These are phyloP conservation scores for Rehmannia glutinosa DNA, from an alignment of 257 asterid genomes.

Conservation along the genomic window DNA sequence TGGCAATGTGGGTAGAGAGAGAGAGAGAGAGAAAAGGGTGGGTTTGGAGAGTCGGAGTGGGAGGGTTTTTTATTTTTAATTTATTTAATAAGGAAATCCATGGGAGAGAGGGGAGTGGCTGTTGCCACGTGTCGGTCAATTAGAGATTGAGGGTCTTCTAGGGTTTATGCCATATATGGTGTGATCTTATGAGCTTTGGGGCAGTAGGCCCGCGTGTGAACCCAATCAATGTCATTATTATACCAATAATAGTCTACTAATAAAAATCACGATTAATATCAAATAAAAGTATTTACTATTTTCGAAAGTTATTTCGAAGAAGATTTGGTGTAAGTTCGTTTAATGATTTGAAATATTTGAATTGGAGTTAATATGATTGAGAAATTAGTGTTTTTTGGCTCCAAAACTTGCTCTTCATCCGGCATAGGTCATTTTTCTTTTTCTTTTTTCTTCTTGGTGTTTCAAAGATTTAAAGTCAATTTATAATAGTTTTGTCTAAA, in stretches of 20 bases:
- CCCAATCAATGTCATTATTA: not conserved
- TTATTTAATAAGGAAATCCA: slow-evolving; percentile 2
- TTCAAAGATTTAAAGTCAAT: too few species aligned
- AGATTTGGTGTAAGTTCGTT: not conserved
- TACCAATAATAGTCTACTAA: too few species aligned
- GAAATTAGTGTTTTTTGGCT: too few species aligned
- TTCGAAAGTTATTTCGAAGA: too few species aligned
- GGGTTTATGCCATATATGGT: slow-evolving; percentile 32
- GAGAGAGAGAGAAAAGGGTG: not conserved
- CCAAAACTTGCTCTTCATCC: too few species aligned
- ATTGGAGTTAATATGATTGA: too few species aligned
- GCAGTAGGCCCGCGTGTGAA: not conserved
- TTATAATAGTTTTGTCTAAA: too few species aligned
- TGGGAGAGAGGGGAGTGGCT: slow-evolving; percentile 24
- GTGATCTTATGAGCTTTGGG: not conserved
- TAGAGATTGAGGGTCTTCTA: slow-evolving; percentile 37
- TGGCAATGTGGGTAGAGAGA: slow-evolving; percentile 13
- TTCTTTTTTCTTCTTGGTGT: too few species aligned
- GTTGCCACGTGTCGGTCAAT: slow-evolving; percentile 49
- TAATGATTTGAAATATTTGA: not conserved
- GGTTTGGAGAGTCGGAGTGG: slow-evolving; percentile 6
- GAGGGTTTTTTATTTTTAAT: not conserved
- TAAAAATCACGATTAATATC: too few species aligned
- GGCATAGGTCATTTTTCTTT: too few species aligned
- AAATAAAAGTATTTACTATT: too few species aligned